phyloP scores from a whole-genome alignment of 345 rosid species.

The Sonneratia caseolaris region DNA sequence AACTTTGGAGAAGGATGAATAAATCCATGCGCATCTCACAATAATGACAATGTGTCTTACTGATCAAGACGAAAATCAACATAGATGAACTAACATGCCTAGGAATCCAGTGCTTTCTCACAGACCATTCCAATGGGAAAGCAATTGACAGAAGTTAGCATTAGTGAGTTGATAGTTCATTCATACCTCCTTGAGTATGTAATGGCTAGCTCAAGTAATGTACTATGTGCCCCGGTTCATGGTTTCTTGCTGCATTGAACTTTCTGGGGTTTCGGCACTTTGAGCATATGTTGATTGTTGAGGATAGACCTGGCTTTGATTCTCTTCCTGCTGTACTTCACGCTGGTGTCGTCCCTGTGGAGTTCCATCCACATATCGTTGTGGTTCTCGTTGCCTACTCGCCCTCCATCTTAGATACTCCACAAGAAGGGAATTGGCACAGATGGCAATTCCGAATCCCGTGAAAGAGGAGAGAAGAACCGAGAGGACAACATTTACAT shows the following conservation, averaged over 20 bases:
- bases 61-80: too few relatives aligned
- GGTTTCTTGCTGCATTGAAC: background rate
- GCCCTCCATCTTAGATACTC: constrained; percentile 43
- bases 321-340: constrained; percentile 10
- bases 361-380: constrained; percentile 10
- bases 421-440: constrained; percentile 41
- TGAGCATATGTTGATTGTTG: background rate
- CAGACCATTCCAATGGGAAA: too few relatives aligned
- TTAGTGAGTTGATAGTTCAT: background rate
- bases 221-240: background rate
- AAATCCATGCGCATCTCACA: too few relatives aligned
- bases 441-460: constrained; percentile 50
- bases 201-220: background rate
- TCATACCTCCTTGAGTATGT: background rate
- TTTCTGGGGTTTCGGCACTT: background rate
- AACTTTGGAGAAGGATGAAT: too few relatives aligned
- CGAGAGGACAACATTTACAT: constrained; percentile 34
- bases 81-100: too few relatives aligned
- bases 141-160: too few relatives aligned
- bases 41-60: too few relatives aligned
- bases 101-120: too few relatives aligned
- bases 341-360: constrained; percentile 17
- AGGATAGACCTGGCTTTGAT: background rate
- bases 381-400: constrained; percentile 22
- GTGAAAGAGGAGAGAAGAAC: constrained; percentile 45